Evolutionary conservation across 2,329 filamentous ascomycete species (phyloP).

Genomic region (Calonectria pteridis): DNA sequence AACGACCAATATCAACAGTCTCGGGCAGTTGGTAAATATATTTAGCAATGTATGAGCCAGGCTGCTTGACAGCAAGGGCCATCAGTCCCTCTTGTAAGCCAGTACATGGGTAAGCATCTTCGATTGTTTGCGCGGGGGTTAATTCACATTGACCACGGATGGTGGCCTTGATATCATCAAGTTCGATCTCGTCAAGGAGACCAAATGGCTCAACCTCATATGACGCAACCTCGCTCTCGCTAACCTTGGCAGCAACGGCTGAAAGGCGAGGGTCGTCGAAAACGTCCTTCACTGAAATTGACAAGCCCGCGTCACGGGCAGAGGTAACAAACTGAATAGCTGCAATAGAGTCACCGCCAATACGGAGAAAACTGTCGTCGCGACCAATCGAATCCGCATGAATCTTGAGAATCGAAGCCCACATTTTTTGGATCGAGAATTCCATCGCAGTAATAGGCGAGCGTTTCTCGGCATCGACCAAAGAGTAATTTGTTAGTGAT

Average conservation of each 20-base stretch:
- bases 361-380: conserved; percentile 26
- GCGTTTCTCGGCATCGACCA: not conserved
- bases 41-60: conserved; percentile 26
- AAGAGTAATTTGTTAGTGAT: not conserved
- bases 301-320: conserved; percentile 4
- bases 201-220: not conserved
- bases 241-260: not conserved
- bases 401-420: conserved; percentile 42
- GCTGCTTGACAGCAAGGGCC: conserved; percentile 26
- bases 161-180: not conserved
- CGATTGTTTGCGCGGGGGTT: not conserved
- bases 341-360: conserved; percentile 31
- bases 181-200: not conserved
- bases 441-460: not conserved
- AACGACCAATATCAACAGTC: not conserved
- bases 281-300: conserved; percentile 24
- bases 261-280: conserved; percentile 17
- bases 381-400: conserved; percentile 43
- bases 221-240: not conserved
- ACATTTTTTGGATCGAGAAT: conserved; percentile 42
- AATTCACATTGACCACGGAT: not conserved
- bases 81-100: conserved; percentile 53
- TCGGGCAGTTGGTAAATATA: not conserved
- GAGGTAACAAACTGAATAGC: conserved; percentile 42
- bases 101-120: conserved; percentile 39